Percentiles rank a stretch among this genome's conserved stretches.
phyloP scores from a whole-genome alignment of 2,329 filamentous ascomycete species.

The Penicillium crustosum region DNA sequence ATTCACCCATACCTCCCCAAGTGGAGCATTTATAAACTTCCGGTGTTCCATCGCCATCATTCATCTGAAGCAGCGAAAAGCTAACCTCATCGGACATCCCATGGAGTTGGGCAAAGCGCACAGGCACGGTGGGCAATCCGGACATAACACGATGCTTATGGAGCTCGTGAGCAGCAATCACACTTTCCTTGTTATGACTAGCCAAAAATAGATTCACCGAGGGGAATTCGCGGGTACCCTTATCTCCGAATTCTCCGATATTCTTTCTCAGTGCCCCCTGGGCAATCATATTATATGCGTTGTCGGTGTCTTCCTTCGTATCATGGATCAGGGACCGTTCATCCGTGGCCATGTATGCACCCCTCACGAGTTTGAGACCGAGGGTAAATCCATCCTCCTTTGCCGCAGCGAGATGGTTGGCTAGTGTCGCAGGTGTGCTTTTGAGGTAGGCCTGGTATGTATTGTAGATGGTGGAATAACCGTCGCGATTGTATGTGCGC shows the following conservation, averaged over 20 bases:
- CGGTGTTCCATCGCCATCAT: conserved; percentile 35
- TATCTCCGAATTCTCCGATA: conserved; percentile 26
- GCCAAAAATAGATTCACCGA: conserved; percentile 69
- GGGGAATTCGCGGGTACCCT: conserved; percentile 49
- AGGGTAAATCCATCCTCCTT: conserved; percentile 62
- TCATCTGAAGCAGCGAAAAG: conserved; percentile 51
- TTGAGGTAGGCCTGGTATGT: conserved; percentile 80
- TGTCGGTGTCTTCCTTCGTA: conserved; percentile 69
- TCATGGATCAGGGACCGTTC: conserved; percentile 69
- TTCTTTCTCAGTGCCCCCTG: conserved; percentile 62
- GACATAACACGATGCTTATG: conserved; percentile 47
- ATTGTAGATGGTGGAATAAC: conserved; percentile 70
- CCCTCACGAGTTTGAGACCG: conserved; percentile 73
- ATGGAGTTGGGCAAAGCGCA: conserved; percentile 58
- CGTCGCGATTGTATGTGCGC: conserved; percentile 69
- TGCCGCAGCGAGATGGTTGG: conserved; percentile 60
- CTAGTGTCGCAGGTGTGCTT: conserved; percentile 57
- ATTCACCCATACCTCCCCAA: conserved; percentile 65
- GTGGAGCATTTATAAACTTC: conserved; percentile 57
- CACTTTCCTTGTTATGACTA: conserved; percentile 76
- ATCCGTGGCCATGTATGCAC: conserved; percentile 71
- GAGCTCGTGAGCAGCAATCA: conserved; percentile 54
- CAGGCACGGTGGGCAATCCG: conserved; percentile 46
- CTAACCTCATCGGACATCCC: conserved; percentile 64
- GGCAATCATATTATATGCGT: conserved; percentile 70